Evolutionary conservation across 495 filamentous ascomycete species (phyloP).

Genomic region (Tuber magnatum): DNA sequence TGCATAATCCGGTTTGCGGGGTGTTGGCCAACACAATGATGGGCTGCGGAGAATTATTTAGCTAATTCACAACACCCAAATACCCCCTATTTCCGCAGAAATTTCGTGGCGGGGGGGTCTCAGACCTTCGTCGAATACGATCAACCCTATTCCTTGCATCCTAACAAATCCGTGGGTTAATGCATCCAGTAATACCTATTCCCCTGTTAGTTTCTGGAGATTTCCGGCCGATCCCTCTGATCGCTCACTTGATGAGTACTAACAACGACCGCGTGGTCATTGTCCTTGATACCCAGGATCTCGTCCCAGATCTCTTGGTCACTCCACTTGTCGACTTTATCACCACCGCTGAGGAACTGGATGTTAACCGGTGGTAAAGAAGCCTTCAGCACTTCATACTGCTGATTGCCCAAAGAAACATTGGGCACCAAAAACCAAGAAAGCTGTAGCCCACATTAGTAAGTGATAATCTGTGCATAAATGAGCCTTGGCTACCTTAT

Average conservation of each 20-base stretch:
- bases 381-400: constrained; percentile 54
- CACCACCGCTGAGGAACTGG: constrained; percentile 58
- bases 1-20: constrained; percentile 72
- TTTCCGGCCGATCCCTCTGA: background rate
- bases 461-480: background rate
- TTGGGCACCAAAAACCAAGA: constrained; percentile 84
- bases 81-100: constrained; percentile 9
- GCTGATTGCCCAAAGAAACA: constrained; percentile 66
- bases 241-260: constrained; percentile 36
- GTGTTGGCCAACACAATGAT: constrained; percentile 59
- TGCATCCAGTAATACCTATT: constrained; percentile 64
- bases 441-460: constrained; percentile 48
- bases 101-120: constrained; percentile 1
- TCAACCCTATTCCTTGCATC: constrained; percentile 57
- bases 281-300: constrained; percentile 46
- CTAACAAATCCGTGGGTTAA: constrained; percentile 71
- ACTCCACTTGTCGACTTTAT: constrained; percentile 67
- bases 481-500: constrained; percentile 51
- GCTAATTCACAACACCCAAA: constrained; percentile 20
- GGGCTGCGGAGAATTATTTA: constrained; percentile 49
- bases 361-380: constrained; percentile 59
- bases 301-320: constrained; percentile 64
- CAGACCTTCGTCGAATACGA: constrained; percentile 88
- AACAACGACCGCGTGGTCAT: constrained; percentile 22
- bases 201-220: background rate